phyloP scores from a whole-genome alignment of 2,329 filamentous ascomycete species.

The Seiridium cupressi region DNA sequence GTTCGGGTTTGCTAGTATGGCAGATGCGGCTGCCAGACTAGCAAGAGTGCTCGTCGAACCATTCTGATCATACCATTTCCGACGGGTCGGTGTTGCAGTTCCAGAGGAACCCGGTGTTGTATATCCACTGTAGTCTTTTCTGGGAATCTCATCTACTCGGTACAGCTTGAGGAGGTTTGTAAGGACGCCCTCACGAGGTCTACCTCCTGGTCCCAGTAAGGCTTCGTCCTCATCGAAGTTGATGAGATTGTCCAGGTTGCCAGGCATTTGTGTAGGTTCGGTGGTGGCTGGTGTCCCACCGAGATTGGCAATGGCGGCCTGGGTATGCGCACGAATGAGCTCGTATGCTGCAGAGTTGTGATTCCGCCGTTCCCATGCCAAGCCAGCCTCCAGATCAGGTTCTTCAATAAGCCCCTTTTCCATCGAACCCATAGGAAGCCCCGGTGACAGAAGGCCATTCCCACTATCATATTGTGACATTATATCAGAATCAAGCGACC shows the following conservation, averaged over 20 bases:
- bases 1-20: constrained; percentile 18
- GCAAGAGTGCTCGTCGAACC: constrained; percentile 42
- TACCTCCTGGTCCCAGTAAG: constrained; percentile 10
- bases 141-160: constrained; percentile 27
- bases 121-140: constrained; percentile 17
- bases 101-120: constrained; percentile 37
- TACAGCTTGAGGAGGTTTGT: constrained; percentile 47
- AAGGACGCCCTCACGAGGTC: constrained; percentile 40
- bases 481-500: constrained; percentile 35
- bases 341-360: constrained; percentile 37
- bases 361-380: constrained; percentile 22
- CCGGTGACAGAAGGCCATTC: constrained; percentile 16
- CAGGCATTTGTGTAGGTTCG: neutral
- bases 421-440: neutral
- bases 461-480: constrained; percentile 26
- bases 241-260: neutral
- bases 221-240: constrained; percentile 1
- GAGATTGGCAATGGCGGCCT: constrained; percentile 16
- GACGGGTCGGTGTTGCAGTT: constrained; percentile 38
- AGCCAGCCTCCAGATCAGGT: constrained; percentile 10
- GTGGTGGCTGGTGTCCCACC: neutral
- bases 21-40: constrained; percentile 46
- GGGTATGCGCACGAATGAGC: constrained; percentile 41
- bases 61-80: constrained; percentile 47
- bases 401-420: constrained; percentile 3